Evolutionary conservation across 768 basidiomycete genomes (phyloP).

Genomic region (Termitomyces eurrhizus): DNA sequence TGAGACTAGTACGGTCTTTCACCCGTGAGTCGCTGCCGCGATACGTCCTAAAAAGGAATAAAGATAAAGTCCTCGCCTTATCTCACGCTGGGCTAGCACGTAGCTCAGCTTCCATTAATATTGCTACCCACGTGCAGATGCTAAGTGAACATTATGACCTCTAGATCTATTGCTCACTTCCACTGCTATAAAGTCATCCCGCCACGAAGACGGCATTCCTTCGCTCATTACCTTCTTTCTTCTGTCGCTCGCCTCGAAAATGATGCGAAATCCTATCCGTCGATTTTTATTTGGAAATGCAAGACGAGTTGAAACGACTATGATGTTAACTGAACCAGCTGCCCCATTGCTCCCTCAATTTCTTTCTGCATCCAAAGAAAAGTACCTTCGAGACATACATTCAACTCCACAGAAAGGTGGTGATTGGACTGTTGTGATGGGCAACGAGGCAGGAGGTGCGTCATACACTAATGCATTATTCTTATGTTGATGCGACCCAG

Average conservation of each 20-base stretch:
- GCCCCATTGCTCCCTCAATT: conserved; percentile 25
- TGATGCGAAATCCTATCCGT: conserved; percentile 27
- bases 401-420: conserved; percentile 35
- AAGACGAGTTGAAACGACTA: conserved; percentile 12
- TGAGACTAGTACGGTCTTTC: too few species aligned
- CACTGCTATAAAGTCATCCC: conserved; percentile 10
- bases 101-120: too few species aligned
- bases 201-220: conserved; percentile 5
- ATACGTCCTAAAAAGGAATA: too few species aligned
- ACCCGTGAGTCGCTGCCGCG: too few species aligned
- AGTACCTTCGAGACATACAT: conserved; percentile 56
- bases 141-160: background rate
- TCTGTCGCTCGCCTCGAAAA: conserved; percentile 2
- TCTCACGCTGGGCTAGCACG: too few species aligned
- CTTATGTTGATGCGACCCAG: conserved; percentile 33
- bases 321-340: conserved; percentile 8
- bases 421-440: conserved; percentile 87
- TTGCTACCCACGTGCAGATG: background rate
- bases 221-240: conserved; percentile 2
- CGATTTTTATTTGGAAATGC: conserved; percentile 33
- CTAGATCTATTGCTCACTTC: background rate
- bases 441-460: conserved; percentile 95
- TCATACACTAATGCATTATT: background rate
- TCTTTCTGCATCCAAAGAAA: conserved; percentile 41
- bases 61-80: too few species aligned